Base-by-base conservation (phyloP, 441 rosid genomes). In the Erodium moschatum region DNA sequence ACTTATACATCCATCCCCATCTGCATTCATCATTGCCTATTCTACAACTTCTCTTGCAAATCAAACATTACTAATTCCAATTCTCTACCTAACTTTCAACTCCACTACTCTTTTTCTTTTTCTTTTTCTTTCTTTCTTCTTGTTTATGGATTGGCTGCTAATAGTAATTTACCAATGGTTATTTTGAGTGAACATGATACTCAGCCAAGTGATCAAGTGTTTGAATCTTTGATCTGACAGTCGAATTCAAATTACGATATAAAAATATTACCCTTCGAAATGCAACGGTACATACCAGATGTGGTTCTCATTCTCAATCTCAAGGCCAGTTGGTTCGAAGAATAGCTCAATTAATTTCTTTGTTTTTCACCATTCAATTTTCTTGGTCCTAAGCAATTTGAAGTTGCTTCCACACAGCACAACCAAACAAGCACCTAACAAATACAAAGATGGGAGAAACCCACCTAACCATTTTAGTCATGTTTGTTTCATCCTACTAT, bases 381-480 rank as follows among this genome's bases (percentile, higher is more conserved):
- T 50, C 7, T n/a, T 50, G 58, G 19, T 15, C 60, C 6, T 15
- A n/a, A 52, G 20, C 60, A 52, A 16, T 52, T 15, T 52, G 60
- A 52, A 15, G 1, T 52, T 16, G 2, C 20, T 52, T 4, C 16
- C 60, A 52, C 60, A 52, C 60, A 1, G 9, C 60, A 52, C 20
- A 52, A n/a, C 56, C 56, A 48, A 46, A 46, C 56, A 48, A 48
- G 56, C 56, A 48, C 56, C 18, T 13, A 48, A n/a, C 56, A n/a
- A 13, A 4, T 0, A 15, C 60, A 52, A 52, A 52, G 60, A 52
- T 52, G 15, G 20, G 15, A 52, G 60, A 52, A 52, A 52, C 18
- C 60, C 5, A 16, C 60, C 31, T 29, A 29, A 29, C 31, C 31
- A 0, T 29, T 29, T 29, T 29, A 35, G 6, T 35, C 40, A 5